Percentiles rank a stretch among this genome's conserved stretches.
Conservation (phyloP, 805 yeast genomes). For the Phaffomyces antillensis region DNA sequence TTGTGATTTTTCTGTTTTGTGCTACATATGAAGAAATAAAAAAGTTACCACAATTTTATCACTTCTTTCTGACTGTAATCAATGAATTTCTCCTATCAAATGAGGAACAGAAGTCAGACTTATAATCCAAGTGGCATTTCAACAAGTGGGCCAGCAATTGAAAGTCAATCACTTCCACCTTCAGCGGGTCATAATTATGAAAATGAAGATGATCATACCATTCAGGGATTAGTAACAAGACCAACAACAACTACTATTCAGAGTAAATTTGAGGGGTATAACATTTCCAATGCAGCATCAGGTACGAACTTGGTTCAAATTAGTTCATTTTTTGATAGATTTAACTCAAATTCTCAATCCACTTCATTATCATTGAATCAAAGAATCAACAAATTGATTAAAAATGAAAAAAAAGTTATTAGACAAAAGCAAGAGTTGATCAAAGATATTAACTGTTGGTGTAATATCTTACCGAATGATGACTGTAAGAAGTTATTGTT, state of each 20-base stretch:
- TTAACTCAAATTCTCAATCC: conserved; percentile 16
- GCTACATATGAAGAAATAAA: not conserved
- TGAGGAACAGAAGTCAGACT: conserved; percentile 3
- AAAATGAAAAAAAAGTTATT: conserved; percentile 31
- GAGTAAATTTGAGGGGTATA: not conserved
- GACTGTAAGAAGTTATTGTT: conserved; percentile 33
- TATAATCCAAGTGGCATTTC: conserved; percentile 13
- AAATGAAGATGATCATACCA: conserved; percentile 12
- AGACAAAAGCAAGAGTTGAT: conserved; percentile 31
- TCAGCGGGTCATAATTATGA: conserved; percentile 5
- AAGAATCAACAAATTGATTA: conserved; percentile 31
- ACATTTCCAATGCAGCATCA: conserved; percentile 1
- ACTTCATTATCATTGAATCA: conserved; percentile 26
- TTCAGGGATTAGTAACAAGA: conserved; percentile 12
- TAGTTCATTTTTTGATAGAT: conserved; percentile 20
- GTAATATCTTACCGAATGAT: conserved; percentile 29
- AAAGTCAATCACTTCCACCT: conserved; percentile 4
- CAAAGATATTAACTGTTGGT: conserved; percentile 38
- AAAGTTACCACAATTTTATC: not conserved
- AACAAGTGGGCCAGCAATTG: conserved; percentile 8
- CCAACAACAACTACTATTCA: conserved; percentile 8
- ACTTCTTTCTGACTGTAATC: too few relatives aligned
- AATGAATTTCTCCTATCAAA: too few relatives aligned
- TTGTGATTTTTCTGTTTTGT: not conserved
- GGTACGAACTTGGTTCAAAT: conserved; percentile 14